Conservation (phyloP, 306 rosid species). For the Nissolia schottii region DNA sequence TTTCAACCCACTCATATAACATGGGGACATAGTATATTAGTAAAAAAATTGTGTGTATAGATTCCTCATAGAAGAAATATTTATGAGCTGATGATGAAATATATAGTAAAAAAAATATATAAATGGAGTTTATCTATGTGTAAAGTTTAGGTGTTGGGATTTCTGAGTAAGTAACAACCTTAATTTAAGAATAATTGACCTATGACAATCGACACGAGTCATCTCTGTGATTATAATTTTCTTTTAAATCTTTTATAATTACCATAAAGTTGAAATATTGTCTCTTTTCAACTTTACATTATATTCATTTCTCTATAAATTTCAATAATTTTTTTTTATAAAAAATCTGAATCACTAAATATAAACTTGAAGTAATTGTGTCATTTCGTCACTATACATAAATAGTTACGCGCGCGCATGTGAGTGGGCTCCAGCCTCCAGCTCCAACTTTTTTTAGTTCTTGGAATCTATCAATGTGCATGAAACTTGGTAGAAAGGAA, state of each 20-base stretch:
- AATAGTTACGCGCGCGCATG: not conserved
- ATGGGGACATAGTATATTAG: no score
- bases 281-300: not conserved
- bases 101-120: no score
- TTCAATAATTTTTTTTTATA: no score
- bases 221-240: not conserved
- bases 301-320: not conserved
- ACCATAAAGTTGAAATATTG: not conserved
- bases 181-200: not conserved
- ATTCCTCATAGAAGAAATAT: no score
- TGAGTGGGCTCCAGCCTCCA: slow-evolving; percentile 4
- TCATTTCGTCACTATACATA: not conserved
- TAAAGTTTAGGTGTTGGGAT: no score
- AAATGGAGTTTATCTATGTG: no score
- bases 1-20: no score
- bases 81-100: no score
- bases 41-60: no score
- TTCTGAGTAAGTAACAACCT: not conserved
- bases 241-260: not conserved
- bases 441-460: not conserved
- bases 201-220: not conserved
- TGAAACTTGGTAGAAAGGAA: not conserved
- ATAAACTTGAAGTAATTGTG: not conserved
- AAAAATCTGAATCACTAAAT: not conserved
- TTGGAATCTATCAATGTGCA: not conserved